These are phyloP conservation scores for Anisodus tanguticus DNA, from an alignment of 257 asterid species.

Conservation along the genomic window DNA sequence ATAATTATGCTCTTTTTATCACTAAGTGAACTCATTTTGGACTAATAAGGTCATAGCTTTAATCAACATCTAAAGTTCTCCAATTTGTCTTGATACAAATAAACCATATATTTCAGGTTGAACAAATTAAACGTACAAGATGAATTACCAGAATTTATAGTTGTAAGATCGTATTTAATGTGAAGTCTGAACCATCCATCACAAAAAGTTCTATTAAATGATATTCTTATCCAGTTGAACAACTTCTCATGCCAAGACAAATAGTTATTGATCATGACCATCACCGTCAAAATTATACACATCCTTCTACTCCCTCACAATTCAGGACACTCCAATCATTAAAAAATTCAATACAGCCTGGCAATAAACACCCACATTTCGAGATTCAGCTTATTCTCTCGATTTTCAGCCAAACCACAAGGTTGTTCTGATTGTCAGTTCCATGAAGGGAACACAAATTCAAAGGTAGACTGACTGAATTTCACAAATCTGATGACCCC, in stretches of 20 bases:
- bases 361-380: not conserved
- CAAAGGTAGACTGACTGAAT: not conserved
- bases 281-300: not conserved
- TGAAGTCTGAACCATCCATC: not conserved
- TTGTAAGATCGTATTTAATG: not conserved
- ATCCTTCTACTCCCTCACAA: not conserved
- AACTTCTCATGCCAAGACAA: not conserved
- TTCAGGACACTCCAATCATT: not conserved
- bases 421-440: not conserved
- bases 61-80: slow-evolving; percentile 4
- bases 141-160: not conserved
- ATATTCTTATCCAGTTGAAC: not conserved
- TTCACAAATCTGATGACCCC: slow-evolving; percentile 14
- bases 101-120: not conserved
- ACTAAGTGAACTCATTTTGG: slow-evolving; percentile 9
- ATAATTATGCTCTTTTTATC: not conserved
- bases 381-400: slow-evolving; percentile 1
- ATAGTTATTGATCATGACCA: not conserved
- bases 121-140: not conserved
- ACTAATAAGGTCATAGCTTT: slow-evolving; percentile 9
- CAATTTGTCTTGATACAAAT: not conserved
- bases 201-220: not conserved
- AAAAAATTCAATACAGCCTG: not conserved
- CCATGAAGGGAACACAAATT: not conserved
- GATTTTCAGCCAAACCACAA: slow-evolving; percentile 13